A percentile compares a stretch with the other conserved stretches of the same genome.
phyloP scores from a whole-genome alignment of 2,329 filamentous ascomycete species.

The Neofusicoccum sp. region DNA sequence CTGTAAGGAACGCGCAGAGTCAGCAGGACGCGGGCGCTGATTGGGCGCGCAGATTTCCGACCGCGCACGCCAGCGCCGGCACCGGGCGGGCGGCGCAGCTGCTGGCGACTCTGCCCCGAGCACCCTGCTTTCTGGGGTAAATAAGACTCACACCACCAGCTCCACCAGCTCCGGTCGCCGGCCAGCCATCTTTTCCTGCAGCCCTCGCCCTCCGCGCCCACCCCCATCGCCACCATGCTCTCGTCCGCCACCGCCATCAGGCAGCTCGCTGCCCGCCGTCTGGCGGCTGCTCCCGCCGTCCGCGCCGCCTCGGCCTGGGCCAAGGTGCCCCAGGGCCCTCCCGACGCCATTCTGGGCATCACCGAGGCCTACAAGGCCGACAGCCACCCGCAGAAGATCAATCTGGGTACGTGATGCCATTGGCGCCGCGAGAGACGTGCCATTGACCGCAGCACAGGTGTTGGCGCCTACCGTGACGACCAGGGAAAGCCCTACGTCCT shows the following conservation, averaged over 20 bases:
- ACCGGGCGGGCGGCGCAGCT: not conserved
- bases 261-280: constrained; percentile 39
- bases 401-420: constrained; percentile 67
- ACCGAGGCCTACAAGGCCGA: constrained; percentile 99
- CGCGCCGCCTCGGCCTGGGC: constrained; percentile 82
- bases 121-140: constrained; percentile 32
- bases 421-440: not conserved
- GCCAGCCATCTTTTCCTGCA: not conserved
- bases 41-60: not conserved
- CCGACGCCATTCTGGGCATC: constrained; percentile 65
- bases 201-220: constrained; percentile 13
- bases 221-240: constrained; percentile 36
- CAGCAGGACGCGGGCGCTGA: not conserved
- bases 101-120: not conserved
- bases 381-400: constrained; percentile 92
- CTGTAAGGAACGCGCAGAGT: not conserved
- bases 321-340: constrained; percentile 89
- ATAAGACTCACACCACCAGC: constrained; percentile 28
- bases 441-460: constrained; percentile 59
- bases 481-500: constrained; percentile 97
- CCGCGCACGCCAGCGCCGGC: not conserved
- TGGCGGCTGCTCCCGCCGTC: constrained; percentile 47
- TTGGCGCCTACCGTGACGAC: constrained; percentile 98
- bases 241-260: constrained; percentile 42
- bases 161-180: not conserved